Base-by-base conservation (phyloP, 495 filamentous ascomycete species). In the Arthonia radiata region DNA sequence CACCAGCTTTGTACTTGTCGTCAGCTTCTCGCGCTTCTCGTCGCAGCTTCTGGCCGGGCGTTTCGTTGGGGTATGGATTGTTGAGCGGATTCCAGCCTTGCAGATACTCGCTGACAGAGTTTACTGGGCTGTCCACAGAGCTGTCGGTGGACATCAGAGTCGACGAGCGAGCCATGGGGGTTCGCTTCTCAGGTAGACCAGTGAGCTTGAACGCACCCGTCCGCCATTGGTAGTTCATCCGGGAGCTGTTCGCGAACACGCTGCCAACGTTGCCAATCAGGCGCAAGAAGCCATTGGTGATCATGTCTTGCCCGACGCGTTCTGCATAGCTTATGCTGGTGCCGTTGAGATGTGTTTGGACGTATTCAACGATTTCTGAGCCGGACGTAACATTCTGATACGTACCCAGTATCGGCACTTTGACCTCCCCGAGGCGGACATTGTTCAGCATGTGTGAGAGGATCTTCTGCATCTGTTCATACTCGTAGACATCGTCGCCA, bases 141-240 rank as follows among this genome's bases (percentile, higher is more conserved):
- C 55, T 59, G 7, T 67, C 66, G 24, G 67, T 46, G 1, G 80
- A 80, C 28, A 75, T 70, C 8, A 32, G n/a, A 2, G 40, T 37
- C 8, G 28, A 27, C 0, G 71, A 68, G 27, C 83, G 66, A 29
- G 61, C 59, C 19, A 76, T 33, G 4, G 68, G 37, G 30, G 60
- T 64, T 46, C 82, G 90, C 55, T 77, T 89, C 45, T 90, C 80
- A 1, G 76, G 78, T 24, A 93, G 57, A 2, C 81, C 81, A 15
- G 79, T 67, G 22, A 79, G 45, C 42, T 92, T 70, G 49, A 92
- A 94, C 1, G 72, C 75, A 48, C 76, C 90, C 2, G 81, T 63
- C 23, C 77, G 69, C 89, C 89, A 99, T 46, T 99, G 86, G 46
- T 94, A 99, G 42, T 74, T 74, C 67, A 94, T 71, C 51, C 73